These are phyloP conservation scores for Striga hermonthica DNA, from an alignment of 305 asterid species.

Conservation along the genomic window DNA sequence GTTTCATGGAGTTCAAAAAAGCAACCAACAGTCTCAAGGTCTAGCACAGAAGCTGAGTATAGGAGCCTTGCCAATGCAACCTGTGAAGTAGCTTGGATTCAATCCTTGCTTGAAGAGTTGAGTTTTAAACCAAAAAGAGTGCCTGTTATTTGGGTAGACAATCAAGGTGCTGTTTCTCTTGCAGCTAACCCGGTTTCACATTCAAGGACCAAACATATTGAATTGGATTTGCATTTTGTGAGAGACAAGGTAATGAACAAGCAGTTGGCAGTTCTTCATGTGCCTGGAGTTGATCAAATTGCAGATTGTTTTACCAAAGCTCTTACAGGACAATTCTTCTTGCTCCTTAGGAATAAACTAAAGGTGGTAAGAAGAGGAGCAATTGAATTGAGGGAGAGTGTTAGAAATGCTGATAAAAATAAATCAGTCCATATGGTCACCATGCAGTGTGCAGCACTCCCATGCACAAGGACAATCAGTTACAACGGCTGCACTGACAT, in stretches of 20 bases:
- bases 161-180: neutral
- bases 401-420: no score
- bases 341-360: neutral
- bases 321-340: neutral
- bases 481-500: no score
- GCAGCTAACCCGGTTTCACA: neutral
- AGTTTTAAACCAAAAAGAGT: neutral
- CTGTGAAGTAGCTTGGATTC: neutral
- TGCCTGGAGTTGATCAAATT: neutral
- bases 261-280: neutral
- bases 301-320: neutral
- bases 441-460: no score
- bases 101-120: neutral
- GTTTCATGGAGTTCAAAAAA: no score
- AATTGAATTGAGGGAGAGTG: no score
- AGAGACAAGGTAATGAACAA: neutral
- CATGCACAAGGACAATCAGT: no score
- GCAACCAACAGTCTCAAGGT: neutral
- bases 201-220: neutral
- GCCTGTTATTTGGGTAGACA: neutral
- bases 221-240: neutral
- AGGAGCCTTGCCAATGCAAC: neutral
- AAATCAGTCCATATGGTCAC: no score
- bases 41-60: no score
- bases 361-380: no score